phyloP scores from a whole-genome alignment of 331 rosid genomes.

The Arachis monticola region DNA sequence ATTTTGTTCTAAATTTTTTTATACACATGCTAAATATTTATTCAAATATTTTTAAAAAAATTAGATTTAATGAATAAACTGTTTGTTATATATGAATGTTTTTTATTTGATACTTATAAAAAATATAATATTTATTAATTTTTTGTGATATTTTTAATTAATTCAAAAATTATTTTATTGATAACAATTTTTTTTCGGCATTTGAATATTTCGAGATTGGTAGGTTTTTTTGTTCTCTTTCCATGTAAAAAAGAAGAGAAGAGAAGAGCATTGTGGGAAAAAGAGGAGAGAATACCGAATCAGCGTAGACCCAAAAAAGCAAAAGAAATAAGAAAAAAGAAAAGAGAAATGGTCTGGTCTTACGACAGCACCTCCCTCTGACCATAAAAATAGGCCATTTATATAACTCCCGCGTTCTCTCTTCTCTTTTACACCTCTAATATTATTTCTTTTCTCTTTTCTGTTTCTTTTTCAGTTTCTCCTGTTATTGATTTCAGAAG shows the following conservation, averaged over 20 bases:
- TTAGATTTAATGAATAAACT: too few species aligned
- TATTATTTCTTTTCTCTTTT: not conserved
- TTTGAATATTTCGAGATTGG: too few species aligned
- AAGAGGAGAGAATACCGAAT: constrained; percentile 30
- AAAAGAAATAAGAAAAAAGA: constrained; percentile 8
- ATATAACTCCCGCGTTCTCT: constrained; percentile 41
- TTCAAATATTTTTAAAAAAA: too few species aligned
- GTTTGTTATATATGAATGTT: too few species aligned
- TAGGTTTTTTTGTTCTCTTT: too few species aligned
- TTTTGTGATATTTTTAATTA: too few species aligned
- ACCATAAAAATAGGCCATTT: constrained; percentile 45
- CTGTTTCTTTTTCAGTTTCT: not conserved
- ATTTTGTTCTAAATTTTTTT: too few species aligned
- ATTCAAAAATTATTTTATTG: too few species aligned
- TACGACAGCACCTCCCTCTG: constrained; percentile 15
- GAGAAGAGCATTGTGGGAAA: constrained; percentile 40
- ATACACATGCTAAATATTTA: too few species aligned
- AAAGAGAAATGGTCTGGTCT: constrained; percentile 54
- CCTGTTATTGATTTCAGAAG: not conserved
- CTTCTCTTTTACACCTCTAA: constrained; percentile 28
- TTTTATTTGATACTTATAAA: too few species aligned
- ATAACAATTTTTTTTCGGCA: too few species aligned
- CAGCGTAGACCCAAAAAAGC: constrained; percentile 43
- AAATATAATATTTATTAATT: too few species aligned
- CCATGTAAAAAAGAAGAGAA: not conserved